Base-by-base conservation (phyloP, 108 stramenopile species). In the Nitzschia palea region DNA sequence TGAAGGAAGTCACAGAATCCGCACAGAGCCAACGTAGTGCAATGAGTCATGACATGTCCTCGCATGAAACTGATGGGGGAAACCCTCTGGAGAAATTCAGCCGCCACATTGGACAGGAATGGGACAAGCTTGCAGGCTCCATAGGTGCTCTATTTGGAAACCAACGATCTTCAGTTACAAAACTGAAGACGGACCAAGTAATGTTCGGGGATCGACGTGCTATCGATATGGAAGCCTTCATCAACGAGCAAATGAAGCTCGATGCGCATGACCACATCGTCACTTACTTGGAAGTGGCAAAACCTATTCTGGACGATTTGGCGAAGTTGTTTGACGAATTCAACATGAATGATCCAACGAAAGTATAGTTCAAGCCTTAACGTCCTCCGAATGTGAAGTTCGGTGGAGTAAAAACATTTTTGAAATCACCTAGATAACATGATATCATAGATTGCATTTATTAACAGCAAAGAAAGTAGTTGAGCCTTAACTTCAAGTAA, bases 321-420 rank as follows among this genome's bases (percentile, higher is more conserved):
- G 70, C 59, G 4, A 32, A 26, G 9, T 51, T 88, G 6, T 83
- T 85, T 50, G 77, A 82, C 29, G 81, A 85, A 56, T 61, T 88
- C 62, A 83, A 85, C 34, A 84, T 83, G 82, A 71, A 88, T 53
- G 87, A 88, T 73, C 87, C 83, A 25, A 78, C 81, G 20, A 88
- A 88, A 70, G 87, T 88, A 10, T 88, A 73, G 81, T n/a, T n/a
- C n/a, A n/a, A n/a, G n/a, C n/a, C n/a, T n/a, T n/a, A n/a, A n/a
- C n/a, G n/a, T n/a, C n/a, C n/a, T n/a, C n/a, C n/a, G n/a, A n/a
- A n/a, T n/a, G n/a, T n/a, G n/a, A n/a, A n/a, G n/a, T n/a, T n/a
- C n/a, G n/a, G n/a, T n/a, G n/a, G n/a, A n/a, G n/a, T n/a, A n/a
- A n/a, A n/a, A n/a, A n/a, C n/a, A n/a, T n/a, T n/a, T n/a, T n/a